Base-by-base conservation (phyloP, 352 stramenopile genomes). In the Globisporangium iwayamae region DNA sequence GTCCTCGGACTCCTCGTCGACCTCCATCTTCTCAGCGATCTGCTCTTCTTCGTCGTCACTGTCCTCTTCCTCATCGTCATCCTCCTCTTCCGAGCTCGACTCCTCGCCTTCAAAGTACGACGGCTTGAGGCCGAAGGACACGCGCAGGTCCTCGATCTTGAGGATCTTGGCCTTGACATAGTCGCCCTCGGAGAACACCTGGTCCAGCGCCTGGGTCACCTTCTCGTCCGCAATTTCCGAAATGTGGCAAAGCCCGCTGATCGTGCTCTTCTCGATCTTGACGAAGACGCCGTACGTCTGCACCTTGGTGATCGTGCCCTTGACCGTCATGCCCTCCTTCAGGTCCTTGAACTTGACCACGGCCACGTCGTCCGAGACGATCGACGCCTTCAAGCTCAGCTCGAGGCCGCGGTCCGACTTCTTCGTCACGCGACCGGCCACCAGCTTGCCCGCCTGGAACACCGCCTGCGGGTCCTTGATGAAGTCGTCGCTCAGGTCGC, bases 101-200 rank as follows among this genome's bases (percentile, higher is more conserved):
- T 96, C 94, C 38, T 98, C 94, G 58, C 89, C 87, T 18, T 91
- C 89, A 70, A 99, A 98, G 73, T 98, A 98, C 70, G 96, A 98
- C 5, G 94, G 91, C 78, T 99, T 99, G 41, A 99, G 84, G 46
- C 96, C 96, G 36, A 99, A 97, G 32, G 90, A 97, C 34, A 99
- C 78, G 43, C 90, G 87, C 39, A 90, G 85, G 45, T 90, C 73
- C 56, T 98, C 91, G 50, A 98, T 90, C 76, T 98, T 98, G 22
- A 99, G 70, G 39, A 99, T 90, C 63, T 98, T 93, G n/a, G 96
- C 87, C 83, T 98, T 98, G 25, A 98, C 94, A 64, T 98, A 96
- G 78, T 99, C 96, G 48, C 96, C 96, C 54, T 94, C 89, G 48
- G 91, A 86, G 70, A 98, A 99, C 36, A 99, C 79, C 67, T 94